Base-by-base conservation (phyloP, 495 filamentous ascomycete species). In the Neurospora sublineolata region DNA sequence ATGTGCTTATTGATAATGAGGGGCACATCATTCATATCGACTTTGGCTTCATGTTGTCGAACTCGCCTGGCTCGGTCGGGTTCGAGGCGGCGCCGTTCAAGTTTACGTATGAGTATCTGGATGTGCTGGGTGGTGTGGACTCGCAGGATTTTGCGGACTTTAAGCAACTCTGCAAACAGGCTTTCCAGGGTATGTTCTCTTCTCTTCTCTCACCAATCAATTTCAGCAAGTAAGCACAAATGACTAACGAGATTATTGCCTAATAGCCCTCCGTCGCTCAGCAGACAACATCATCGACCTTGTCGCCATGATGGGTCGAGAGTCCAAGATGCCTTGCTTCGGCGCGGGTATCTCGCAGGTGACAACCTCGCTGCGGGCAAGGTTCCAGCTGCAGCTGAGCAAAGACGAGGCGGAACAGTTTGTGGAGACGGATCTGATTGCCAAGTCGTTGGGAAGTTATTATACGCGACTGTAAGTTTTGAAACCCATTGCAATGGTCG, bases 81-180 rank as follows among this genome's bases (percentile, higher is more conserved):
- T 93, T 92, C 76, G 91, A 93, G 78, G 90, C 90, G 30, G 91
- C 91, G 36, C 91, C 91, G 12, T 93, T 93, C 80, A 93, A 93
- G 80, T 82, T 93, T 27, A 92, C 91, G 38, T 86, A 90, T 73
- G 91, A 93, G 74, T 93, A 93, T 77, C 86, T 93, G 44, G 91
- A 93, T 71, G 89, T 93, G 40, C 80, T 93, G 27, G 91, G 90
- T 30, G 90, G 90, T 7, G 80, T 89, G 27, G 86, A 86, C 7
- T 87, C 88, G 9, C 80, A 82, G 10, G 86, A 86, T 42, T 93
- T 86, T 79, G 86, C 89, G 42, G 85, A 87, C 67, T 93, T 89
- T 77, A 91, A 91, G 80, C 83, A 81, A 73, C 76, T 91, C 71
- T 92, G 89, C 81, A 93, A 92, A 76, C 87, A 89, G 76, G 89